phyloP scores from a whole-genome alignment of 176 grass and related monocot species.

The Melocanna baccifera region DNA sequence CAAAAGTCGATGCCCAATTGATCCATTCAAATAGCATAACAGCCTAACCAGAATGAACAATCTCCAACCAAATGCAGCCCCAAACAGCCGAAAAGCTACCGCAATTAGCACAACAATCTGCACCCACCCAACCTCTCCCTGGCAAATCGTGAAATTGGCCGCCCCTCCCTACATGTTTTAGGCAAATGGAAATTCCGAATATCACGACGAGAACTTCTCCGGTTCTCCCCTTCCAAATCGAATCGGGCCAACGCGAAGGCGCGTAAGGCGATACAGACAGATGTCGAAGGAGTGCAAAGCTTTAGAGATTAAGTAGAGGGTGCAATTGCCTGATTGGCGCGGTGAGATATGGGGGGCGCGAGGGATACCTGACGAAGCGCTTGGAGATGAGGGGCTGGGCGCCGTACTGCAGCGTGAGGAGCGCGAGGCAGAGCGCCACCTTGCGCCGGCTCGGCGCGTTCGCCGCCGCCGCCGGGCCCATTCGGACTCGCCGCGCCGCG shows the following conservation, averaged over 20 bases:
- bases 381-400: slow-evolving; percentile 97
- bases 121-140: background rate
- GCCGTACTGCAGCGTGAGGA: slow-evolving; percentile 93
- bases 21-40: background rate
- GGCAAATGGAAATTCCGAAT: background rate
- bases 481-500: slow-evolving; percentile 9
- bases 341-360: background rate
- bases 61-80: background rate
- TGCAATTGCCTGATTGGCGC: background rate
- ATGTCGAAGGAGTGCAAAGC: background rate
- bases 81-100: background rate
- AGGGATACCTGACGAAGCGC: slow-evolving; percentile 68
- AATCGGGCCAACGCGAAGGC: background rate
- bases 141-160: background rate
- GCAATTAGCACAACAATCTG: background rate
- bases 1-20: background rate
- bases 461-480: slow-evolving; percentile 20
- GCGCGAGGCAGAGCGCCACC: slow-evolving; percentile 73
- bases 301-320: background rate
- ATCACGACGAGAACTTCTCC: background rate
- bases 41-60: slow-evolving; percentile 2
- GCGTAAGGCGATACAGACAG: background rate
- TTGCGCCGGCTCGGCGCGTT: slow-evolving; percentile 41
- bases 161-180: background rate
- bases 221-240: background rate